These are phyloP conservation scores for Plasmodium yoelii DNA, from an alignment of 169 alveolate species.

Conservation along the genomic window DNA sequence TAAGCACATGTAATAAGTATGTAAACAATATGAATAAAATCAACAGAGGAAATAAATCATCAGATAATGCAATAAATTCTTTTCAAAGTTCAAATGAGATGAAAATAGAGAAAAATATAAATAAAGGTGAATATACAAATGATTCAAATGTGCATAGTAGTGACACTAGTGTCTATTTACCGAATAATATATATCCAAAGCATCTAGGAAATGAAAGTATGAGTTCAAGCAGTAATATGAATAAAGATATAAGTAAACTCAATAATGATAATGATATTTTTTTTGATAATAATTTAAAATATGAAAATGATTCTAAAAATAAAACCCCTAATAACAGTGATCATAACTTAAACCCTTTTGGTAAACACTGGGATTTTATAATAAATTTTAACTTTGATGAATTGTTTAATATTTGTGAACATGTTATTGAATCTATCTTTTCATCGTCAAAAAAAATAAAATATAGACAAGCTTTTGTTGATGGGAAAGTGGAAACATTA, in stretches of 20 bases:
- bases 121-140: too few relatives aligned
- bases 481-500: conserved; percentile 76
- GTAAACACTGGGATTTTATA: conserved; percentile 66
- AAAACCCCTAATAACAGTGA: not conserved
- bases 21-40: not conserved
- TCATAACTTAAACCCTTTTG: conserved; percentile 60
- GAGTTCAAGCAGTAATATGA: too few relatives aligned
- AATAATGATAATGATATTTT: not conserved
- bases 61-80: not conserved
- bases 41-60: too few relatives aligned
- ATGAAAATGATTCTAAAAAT: not conserved
- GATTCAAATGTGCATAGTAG: too few relatives aligned
- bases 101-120: too few relatives aligned
- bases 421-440: conserved; percentile 69
- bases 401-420: conserved; percentile 68
- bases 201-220: too few relatives aligned
- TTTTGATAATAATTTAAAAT: not conserved
- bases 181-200: too few relatives aligned
- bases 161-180: too few relatives aligned
- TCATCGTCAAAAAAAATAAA: conserved; percentile 68
- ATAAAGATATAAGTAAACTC: not conserved
- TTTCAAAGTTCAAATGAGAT: not conserved
- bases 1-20: not conserved
- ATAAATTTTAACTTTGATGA: conserved; percentile 71
- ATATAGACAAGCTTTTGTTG: conserved; percentile 76